Conservation (phyloP, 2,329 filamentous ascomycete species). For the Fusarium coicis region DNA sequence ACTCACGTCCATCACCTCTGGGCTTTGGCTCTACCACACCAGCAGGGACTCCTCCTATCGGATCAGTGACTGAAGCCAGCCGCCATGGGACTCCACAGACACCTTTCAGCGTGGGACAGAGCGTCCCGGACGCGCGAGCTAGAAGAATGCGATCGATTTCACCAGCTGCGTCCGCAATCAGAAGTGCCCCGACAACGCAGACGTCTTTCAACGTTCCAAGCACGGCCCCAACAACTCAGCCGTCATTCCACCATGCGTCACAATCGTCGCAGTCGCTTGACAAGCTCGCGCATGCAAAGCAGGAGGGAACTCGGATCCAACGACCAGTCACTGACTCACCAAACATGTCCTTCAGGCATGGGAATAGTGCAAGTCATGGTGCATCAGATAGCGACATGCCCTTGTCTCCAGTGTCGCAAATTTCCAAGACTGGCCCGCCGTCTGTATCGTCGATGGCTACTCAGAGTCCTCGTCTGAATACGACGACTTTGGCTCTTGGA, state of each 20-base stretch:
- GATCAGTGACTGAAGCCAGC: conserved; percentile 2
- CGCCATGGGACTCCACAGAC: conserved; percentile 27
- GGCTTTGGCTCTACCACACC: conserved; percentile 33
- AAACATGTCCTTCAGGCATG: conserved; percentile 26
- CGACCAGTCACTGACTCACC: conserved; percentile 28
- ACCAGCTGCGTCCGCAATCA: conserved; percentile 21
- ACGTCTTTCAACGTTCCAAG: conserved; percentile 30
- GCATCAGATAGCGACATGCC: conserved; percentile 25
- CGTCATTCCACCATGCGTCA: conserved; percentile 15
- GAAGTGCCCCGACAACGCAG: conserved; percentile 27
- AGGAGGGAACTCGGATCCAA: conserved; percentile 20
- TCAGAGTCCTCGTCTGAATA: conserved; percentile 41
- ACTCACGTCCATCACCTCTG: conserved; percentile 30
- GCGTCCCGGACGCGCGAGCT: conserved; percentile 11
- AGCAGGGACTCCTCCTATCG: conserved; percentile 25
- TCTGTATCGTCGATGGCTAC: conserved; percentile 41
- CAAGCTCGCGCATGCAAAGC: conserved; percentile 19
- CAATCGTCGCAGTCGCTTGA: conserved; percentile 38
- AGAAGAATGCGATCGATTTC: conserved; percentile 30
- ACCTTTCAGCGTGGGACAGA: conserved; percentile 19
- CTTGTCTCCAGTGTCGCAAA: conserved; percentile 40
- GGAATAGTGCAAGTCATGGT: conserved; percentile 9
- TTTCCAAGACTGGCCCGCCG: conserved; percentile 36
- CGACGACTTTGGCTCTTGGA: conserved; percentile 10
- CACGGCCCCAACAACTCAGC: conserved; percentile 26